Percentiles rank a stretch among this genome's conserved stretches.
Evolutionary conservation across 2,329 filamentous ascomycete genomes (phyloP).

Genomic region (Epichloe brachyelytri): DNA sequence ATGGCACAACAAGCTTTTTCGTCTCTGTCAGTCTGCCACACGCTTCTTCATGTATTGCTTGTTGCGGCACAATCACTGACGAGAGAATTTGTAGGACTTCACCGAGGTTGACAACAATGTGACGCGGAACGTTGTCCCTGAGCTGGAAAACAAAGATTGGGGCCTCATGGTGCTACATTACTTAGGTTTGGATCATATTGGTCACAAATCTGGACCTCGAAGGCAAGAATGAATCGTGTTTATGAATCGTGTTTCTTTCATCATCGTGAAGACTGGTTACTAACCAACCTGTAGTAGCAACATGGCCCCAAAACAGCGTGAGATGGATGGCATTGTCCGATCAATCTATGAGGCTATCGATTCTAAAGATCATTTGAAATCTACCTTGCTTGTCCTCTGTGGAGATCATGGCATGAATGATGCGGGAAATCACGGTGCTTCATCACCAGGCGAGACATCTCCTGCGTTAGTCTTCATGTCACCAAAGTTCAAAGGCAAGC

Average conservation of each 20-base stretch:
- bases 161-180: constrained; percentile 91
- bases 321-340: constrained; percentile 80
- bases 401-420: constrained; percentile 99
- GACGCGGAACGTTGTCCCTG: constrained; percentile 70
- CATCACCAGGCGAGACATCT: constrained; percentile 85
- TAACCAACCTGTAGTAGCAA: constrained; percentile 45
- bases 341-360: constrained; percentile 67
- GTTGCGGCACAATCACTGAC: background rate
- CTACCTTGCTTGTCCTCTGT: constrained; percentile 72
- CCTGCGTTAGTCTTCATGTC: constrained; percentile 85
- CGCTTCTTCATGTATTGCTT: background rate
- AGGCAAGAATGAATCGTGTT: constrained; percentile 36
- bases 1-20: constrained; percentile 96
- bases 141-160: constrained; percentile 73
- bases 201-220: constrained; percentile 83
- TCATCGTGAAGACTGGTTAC: background rate
- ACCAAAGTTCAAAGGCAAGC: constrained; percentile 57
- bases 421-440: constrained; percentile 91
- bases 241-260: background rate
- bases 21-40: constrained; percentile 62
- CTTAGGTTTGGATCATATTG: constrained; percentile 90
- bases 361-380: constrained; percentile 53
- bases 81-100: constrained; percentile 54
- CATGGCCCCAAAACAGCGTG: constrained; percentile 84
- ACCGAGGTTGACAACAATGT: constrained; percentile 97